Base-by-base conservation (phyloP, 768 basidiomycete genomes). In the Pleurotus salmoneostramineus region DNA sequence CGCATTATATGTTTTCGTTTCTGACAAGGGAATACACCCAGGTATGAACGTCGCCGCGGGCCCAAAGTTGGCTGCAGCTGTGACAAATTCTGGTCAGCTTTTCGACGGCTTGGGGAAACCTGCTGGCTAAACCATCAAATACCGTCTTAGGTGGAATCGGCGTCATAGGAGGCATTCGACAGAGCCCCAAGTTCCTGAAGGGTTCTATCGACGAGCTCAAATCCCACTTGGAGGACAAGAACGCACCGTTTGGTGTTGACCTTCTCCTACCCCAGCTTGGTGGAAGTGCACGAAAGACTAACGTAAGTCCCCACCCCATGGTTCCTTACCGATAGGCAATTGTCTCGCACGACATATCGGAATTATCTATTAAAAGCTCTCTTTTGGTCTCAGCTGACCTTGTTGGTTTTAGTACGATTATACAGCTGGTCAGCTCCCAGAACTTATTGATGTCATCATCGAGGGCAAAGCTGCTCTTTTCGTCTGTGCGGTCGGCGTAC, bases 11-110 rank as follows among this genome's bases (percentile, higher is more conserved):
- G 17, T 17, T 12, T n/a, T 11, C 27, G 6, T 2, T 50, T 14
- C 33, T 47, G 14, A 44, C 56, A 32, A n/a, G 56, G 56, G 44
- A 58, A 40, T 6, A 10, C 33, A 50, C 7, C 40, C 42, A 73
- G 82, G 88, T 56, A 93, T 93, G 91, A 92, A 91, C 66, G 85
- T 93, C 34, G 92, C 91, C 52, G 89, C 92, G 48, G 91, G 91
- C 5, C 90, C 92, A 8, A 88, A 79, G 70, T 74, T 95, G 6
- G 93, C 93, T 15, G 93, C 92, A 17, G 84, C 90, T 1, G 91
- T 95, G n/a, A 91, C 91, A n/a, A 95, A 95, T 65, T 83, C 93
- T 17, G 93, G 88, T 78, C 60, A 40, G 37, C 37, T 8, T 8
- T 40, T 2, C 3, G 45, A 69, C 60, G 42, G 32, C 10, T 27